A percentile compares a stretch with the other conserved stretches of the same genome.
These are phyloP conservation scores for Lactifluus pinguis DNA, from an alignment of 768 basidiomycete species.

Conservation along the genomic window DNA sequence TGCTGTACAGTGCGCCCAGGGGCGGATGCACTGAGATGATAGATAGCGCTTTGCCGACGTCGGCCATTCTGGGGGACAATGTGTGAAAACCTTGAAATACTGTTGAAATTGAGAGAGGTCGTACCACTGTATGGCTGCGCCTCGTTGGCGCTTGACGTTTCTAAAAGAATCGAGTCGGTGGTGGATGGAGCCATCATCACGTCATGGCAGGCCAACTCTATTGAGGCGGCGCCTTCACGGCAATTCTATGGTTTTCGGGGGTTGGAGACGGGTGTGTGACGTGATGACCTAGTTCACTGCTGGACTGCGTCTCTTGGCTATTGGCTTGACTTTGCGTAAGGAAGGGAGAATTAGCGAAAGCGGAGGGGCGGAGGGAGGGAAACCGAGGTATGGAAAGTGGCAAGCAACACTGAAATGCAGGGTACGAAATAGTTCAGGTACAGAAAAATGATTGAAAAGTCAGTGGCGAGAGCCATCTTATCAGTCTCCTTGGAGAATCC, in stretches of 20 bases:
- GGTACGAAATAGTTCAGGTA: not conserved
- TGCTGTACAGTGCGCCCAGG: not conserved
- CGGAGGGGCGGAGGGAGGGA: not conserved
- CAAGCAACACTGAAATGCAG: not conserved
- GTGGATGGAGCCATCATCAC: slow-evolving; percentile 1
- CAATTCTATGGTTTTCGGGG: not conserved
- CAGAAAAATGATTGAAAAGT: not conserved
- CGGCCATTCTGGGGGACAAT: not conserved
- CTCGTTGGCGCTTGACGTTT: not conserved
- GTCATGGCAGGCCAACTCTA: not conserved
- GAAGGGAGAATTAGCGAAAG: not conserved
- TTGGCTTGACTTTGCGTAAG: not conserved
- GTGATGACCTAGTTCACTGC: not conserved
- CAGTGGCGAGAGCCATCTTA: not conserved
- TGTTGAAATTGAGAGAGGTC: too few relatives aligned
- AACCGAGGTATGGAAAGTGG: not conserved
- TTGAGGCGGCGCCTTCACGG: not conserved
- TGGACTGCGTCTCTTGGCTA: not conserved
- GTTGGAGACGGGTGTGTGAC: not conserved
- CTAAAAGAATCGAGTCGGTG: not conserved
- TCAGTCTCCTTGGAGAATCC: not conserved
- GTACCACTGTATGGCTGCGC: not conserved
- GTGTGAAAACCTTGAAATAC: not conserved
- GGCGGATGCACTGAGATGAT: not conserved
- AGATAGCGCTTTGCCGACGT: not conserved